Percentiles rank a stretch among this genome's conserved stretches.
Conservation (phyloP, 176 grass and related monocot species). For the Ampelocalamus luodianensis region DNA sequence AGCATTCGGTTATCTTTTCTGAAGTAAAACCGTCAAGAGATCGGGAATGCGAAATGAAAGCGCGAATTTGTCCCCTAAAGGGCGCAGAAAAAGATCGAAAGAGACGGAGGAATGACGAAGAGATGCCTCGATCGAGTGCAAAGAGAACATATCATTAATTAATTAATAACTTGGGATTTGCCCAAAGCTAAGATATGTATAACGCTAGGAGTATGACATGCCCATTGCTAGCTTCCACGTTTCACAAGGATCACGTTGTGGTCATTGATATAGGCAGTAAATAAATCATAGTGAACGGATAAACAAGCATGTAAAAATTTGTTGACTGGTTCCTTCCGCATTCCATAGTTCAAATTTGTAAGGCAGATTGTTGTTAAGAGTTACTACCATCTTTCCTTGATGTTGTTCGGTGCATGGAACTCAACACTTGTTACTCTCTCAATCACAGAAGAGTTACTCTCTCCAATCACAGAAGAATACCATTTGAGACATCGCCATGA, state of each 20-base stretch:
- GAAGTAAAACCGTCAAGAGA: not conserved
- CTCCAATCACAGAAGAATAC: no score
- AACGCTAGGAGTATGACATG: conserved; percentile 36
- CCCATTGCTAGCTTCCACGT: conserved; percentile 22
- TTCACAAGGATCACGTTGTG: not conserved
- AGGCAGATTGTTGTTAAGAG: not conserved
- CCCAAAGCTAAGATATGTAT: conserved; percentile 26
- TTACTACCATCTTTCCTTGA: not conserved
- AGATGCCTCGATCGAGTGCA: not conserved
- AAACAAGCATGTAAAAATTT: not conserved
- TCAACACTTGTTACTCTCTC: no score
- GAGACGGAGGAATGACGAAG: conserved; percentile 15
- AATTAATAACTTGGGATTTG: conserved; percentile 8
- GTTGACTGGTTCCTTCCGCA: not conserved
- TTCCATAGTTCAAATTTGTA: not conserved
- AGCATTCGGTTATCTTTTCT: not conserved
- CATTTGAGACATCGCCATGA: no score
- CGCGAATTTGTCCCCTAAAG: not conserved
- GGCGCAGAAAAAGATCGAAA: conserved; percentile 1
- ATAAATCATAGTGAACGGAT: not conserved
- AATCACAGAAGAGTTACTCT: no score
- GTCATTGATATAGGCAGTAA: not conserved
- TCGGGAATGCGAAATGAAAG: not conserved
- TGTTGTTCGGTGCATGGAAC: not conserved
- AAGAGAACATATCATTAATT: not conserved